Base-by-base conservation (phyloP, 2,329 filamentous ascomycete genomes). In the Fusarium nematophilum region DNA sequence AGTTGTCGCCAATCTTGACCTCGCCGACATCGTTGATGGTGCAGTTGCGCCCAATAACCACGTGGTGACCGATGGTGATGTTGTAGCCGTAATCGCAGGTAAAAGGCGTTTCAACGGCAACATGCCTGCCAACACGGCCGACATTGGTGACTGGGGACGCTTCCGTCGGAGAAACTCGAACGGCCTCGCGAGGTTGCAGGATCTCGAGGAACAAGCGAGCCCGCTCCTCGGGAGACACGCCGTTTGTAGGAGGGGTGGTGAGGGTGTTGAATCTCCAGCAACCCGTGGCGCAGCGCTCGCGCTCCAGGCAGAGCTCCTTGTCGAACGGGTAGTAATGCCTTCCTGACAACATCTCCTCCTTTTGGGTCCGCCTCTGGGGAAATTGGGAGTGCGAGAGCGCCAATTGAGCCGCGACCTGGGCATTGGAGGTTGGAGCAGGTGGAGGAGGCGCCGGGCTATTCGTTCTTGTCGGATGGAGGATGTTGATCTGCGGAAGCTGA, bases 11-110 rank as follows among this genome's bases (percentile, higher is more conserved):
- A 68, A 98, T 93, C 39, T 81, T 87, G 57, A 98, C 90, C 61
- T 88, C 83, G 72, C 89, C 90, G n/a, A 93, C 89, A 72, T 99
- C 95, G 51, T 93, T 86, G 70, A 98, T 89, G 21, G 88, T 89
- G 75, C 93, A 97, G 69, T 92, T 90, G 50, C 91, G 85, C 14
- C 90, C 91, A 64, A 99, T 90, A 50, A 89, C 85, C 3, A 96
- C 92, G 62, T 95, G 89, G 66, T 93, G 89, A 10, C 91, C 93
- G 64, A 99, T 90, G 40, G 85, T 85, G 67, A 98, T 90, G 73
- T 99, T 98, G 78, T 97, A 98, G 1, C 95, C 95, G 70, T 97
- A 97, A 70, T 97, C 93, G 73, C 94, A 97, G 39, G 84, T 88
- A 74, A 99, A 98, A 0, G 94, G 94, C 3, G 91, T 87, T 69